Base-by-base conservation (phyloP, 2,329 filamentous ascomycete species). In the Triangularia verruculosa region DNA sequence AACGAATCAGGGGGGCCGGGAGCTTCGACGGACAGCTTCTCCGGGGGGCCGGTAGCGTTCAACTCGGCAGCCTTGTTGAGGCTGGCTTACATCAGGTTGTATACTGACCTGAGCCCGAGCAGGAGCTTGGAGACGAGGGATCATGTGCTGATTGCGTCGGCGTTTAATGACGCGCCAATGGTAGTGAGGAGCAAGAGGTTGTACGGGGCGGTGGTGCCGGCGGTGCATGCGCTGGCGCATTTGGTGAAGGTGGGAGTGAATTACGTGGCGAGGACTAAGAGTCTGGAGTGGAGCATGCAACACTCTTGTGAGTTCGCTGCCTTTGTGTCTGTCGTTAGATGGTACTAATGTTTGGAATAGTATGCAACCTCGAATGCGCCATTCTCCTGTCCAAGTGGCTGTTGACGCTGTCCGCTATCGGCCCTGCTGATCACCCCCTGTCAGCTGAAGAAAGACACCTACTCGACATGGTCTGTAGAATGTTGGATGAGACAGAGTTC, bases 191-290 rank as follows among this genome's bases (percentile, higher is more conserved):
- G 83, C 60, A 77, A 82, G 20, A 83, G 85, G 30, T 79, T 90
- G 24, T 86, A 85, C 32, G 79, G 86, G 54, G 88, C 88, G 0
- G 83, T 90, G 0, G 82, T 89, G 27, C 88, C 91, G 69, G 86
- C 87, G 1, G 85, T 88, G 27, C 88, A 90, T 71, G 87, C 88
- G 0, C 76, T 91, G 34, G 88, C 86, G 3, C 86, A 89, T 78
- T 77, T 88, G 24, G 85, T 89, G 64, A 88, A 87, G 72, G 79
- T 82, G 13, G 85, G 85, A 0, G 84, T 88, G 20, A 86, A 85
- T 68, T 87, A 86, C 68, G 83, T 87, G 56, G 84, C 85, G 51
- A 80, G 83, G 66, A 84, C 84, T 4, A 86, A 87, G 73, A 85
- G 83, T 1, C 77, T 83, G 0, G 83, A 86, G 71, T 87, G 85